A percentile compares a stretch with the other conserved stretches of the same genome.
phyloP scores from a whole-genome alignment of 768 basidiomycete genomes.

The Leccinum imitatum region DNA sequence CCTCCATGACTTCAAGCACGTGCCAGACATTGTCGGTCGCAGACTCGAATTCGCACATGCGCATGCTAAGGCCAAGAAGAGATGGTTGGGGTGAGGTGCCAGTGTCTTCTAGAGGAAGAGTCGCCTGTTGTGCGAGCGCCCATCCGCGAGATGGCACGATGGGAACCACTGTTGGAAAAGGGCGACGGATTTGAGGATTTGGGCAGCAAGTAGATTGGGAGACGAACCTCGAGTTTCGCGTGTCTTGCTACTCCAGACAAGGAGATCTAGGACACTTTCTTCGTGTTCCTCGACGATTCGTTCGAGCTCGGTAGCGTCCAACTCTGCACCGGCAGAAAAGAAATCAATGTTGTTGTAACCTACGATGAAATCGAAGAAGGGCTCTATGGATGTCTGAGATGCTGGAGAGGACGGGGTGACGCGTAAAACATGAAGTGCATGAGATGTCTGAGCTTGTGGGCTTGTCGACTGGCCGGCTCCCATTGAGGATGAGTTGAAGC shows the following conservation, averaged over 20 bases:
- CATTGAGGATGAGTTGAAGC: constrained; percentile 42
- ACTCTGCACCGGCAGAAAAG: constrained; percentile 43
- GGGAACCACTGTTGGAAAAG: constrained; percentile 60
- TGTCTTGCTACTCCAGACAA: constrained; percentile 85
- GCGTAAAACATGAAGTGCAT: constrained; percentile 82
- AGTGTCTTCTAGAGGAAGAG: constrained; percentile 39
- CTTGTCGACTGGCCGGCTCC: constrained; percentile 73
- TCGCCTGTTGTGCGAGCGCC: constrained; percentile 51
- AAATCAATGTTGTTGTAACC: constrained; percentile 76
- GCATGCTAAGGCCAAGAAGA: constrained; percentile 89
- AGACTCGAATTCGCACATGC: constrained; percentile 86
- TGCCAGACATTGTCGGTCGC: constrained; percentile 97
- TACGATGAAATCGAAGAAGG: constrained; percentile 96
- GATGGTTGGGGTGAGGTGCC: constrained; percentile 67
- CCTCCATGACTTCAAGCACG: constrained; percentile 94
- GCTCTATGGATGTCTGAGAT: constrained; percentile 78
- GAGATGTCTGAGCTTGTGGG: constrained; percentile 34
- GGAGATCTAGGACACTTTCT: constrained; percentile 61
- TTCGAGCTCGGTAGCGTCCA: constrained; percentile 73
- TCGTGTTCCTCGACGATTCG: constrained; percentile 83
- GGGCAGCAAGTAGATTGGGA: not conserved
- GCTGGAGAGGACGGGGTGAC: constrained; percentile 91
- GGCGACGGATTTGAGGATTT: not conserved
- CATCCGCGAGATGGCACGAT: constrained; percentile 85
- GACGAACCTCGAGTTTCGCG: constrained; percentile 64